Evolutionary conservation across 23 red algal genomes (phyloP).

Genomic region (Gracilariopsis chorda): DNA sequence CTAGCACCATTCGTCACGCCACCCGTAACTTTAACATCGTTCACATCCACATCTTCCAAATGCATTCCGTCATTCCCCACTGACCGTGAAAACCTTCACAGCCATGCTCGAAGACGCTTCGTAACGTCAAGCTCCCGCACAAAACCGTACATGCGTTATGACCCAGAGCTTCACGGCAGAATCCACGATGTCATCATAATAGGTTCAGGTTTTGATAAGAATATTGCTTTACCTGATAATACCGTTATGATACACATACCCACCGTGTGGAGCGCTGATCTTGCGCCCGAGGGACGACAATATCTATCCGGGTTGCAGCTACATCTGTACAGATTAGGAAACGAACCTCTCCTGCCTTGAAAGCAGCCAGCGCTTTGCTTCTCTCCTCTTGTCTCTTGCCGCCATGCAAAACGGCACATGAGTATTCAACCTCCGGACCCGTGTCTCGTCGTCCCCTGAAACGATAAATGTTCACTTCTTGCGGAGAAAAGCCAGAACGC

Average conservation of each 20-base stretch:
- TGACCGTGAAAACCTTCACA: too few relatives aligned
- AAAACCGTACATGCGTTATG: not conserved
- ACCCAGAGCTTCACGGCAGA: not conserved
- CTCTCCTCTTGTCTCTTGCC: conserved; percentile 67
- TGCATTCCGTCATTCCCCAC: too few relatives aligned
- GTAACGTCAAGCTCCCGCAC: too few relatives aligned
- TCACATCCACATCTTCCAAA: too few relatives aligned
- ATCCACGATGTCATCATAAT: conserved; percentile 62
- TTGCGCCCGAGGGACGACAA: conserved; percentile 68
- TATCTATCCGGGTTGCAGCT: conserved; percentile 86
- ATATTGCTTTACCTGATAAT: conserved; percentile 71
- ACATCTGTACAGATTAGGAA: conserved; percentile 96
- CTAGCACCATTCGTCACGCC: too few relatives aligned
- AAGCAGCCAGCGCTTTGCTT: conserved; percentile 51
- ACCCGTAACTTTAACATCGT: too few relatives aligned
- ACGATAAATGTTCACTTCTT: conserved; percentile 2
- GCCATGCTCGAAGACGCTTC: too few relatives aligned
- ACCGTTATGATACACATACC: conserved; percentile 73
- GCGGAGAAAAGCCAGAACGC: conserved; percentile 5
- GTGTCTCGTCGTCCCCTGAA: conserved; percentile 36
- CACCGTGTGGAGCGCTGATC: conserved; percentile 66
- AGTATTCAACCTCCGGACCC: conserved; percentile 67
- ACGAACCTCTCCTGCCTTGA: conserved; percentile 76
- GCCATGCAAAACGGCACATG: conserved; percentile 71
- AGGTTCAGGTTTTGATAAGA: conserved; percentile 51